Base-by-base conservation (phyloP, 2,329 filamentous ascomycete species). In the Colletotrichum liriopes region DNA sequence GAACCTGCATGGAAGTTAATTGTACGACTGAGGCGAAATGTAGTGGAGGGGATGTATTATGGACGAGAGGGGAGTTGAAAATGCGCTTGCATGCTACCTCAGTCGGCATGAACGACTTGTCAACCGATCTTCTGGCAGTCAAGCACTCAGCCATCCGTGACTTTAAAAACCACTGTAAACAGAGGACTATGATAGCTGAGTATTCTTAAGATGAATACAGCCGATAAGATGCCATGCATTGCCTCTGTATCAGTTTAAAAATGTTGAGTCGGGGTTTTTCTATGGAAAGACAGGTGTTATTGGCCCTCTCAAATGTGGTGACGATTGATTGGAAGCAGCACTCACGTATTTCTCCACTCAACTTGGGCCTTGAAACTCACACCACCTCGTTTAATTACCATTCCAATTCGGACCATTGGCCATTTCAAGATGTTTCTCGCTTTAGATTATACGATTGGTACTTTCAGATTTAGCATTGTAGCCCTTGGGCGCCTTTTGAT, bases 81-180 rank as follows among this genome's bases (percentile, higher is more conserved):
- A 12, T 8, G 29, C 14, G 29, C 16, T 43, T 20, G 11, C 55
- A 29, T 29, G 18, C 61, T 39, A 39, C 54, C n/a, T 45, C 54
- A 29, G 52, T 66, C 62, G 62, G 61, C 61, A 60, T 66, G 16
- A 43, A 59, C 2, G 45, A n/a, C 2, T 39, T 1, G 20, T 35
- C 11, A 29, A 39, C 39, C 16, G 14, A 39, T 29, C 20, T 52
- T 32, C 61, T 12, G 45, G 47, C 29, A 70, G 47, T 47, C 65
- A 43, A 29, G 51, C 67, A 65, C 45, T 37, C 43, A 5, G 52
- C n/a, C 43, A 16, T 20, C 14, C 54, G 35, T 12, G n/a, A 51
- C 52, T 59, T 59, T 23, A 23, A 52, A 43, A 23, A 37, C 52
- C 32, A 29, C 41, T 43, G 1, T 70, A 55, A 47, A 20, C 18